These are phyloP conservation scores for Cyclotella atomus DNA, from an alignment of 108 stramenopile species.

Conservation along the genomic window DNA sequence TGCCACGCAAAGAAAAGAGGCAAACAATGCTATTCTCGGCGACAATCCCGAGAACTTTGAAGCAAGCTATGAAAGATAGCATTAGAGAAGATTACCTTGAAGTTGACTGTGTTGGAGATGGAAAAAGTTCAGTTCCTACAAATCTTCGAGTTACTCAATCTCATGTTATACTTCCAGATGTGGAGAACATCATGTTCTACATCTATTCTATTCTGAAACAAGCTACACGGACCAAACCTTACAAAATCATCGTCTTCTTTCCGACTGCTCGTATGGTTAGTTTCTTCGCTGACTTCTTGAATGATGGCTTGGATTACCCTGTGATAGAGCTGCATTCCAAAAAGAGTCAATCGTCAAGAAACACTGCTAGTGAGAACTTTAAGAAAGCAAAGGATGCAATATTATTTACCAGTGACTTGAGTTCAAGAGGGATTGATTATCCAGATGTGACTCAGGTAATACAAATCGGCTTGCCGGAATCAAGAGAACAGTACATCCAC, in stretches of 20 bases:
- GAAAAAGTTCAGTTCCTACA: constrained; percentile 31
- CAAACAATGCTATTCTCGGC: constrained; percentile 87
- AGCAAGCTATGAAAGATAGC: constrained; percentile 39
- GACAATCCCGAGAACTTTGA: constrained; percentile 68
- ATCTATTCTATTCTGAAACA: constrained; percentile 39
- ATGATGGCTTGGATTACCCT: constrained; percentile 41
- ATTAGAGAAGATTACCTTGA: constrained; percentile 44
- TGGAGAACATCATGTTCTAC: constrained; percentile 26
- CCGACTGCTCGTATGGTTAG: constrained; percentile 76
- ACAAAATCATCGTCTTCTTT: constrained; percentile 82
- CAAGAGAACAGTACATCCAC: constrained; percentile 82
- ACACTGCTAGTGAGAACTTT: constrained; percentile 64
- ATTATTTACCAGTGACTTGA: constrained; percentile 81
- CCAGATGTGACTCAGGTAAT: constrained; percentile 80
- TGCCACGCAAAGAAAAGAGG: constrained; percentile 69
- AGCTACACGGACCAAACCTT: constrained; percentile 54
- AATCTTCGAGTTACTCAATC: constrained; percentile 53
- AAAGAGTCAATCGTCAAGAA: constrained; percentile 73
- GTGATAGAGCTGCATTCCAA: constrained; percentile 81
- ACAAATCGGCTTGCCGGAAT: constrained; percentile 75
- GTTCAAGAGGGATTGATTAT: constrained; percentile 88
- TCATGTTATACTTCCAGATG: constrained; percentile 44
- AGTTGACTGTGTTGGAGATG: constrained; percentile 60
- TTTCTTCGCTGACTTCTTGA: constrained; percentile 69
- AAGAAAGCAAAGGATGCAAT: constrained; percentile 47